Evolutionary conservation across 2,329 filamentous ascomycete genomes (phyloP).

Genomic region (Claviceps humidiphila): DNA sequence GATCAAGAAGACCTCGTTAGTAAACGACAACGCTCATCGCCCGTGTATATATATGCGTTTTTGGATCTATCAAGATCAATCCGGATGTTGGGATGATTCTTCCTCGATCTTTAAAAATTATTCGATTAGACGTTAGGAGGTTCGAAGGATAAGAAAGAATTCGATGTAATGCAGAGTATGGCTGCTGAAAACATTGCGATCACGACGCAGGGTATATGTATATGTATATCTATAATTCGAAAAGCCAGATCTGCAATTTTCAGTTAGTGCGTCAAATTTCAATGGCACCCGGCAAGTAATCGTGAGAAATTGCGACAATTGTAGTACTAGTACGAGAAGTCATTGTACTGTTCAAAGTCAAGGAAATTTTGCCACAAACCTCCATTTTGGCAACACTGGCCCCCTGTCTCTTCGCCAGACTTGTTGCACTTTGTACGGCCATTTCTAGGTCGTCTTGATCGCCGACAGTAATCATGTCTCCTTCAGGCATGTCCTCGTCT

Average conservation of each 20-base stretch:
- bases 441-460: constrained; percentile 95
- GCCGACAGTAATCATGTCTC: constrained; percentile 93
- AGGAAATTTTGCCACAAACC: constrained; percentile 39
- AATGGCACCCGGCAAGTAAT: neutral
- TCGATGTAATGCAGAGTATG: neutral
- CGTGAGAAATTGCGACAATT: neutral
- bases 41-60: neutral
- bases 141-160: neutral
- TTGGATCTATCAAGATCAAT: neutral
- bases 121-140: constrained; percentile 8
- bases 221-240: constrained; percentile 22
- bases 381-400: constrained; percentile 88
- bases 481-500: constrained; percentile 62
- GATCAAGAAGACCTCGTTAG: neutral
- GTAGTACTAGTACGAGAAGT: neutral
- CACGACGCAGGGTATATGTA: constrained; percentile 9
- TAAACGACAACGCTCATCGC: neutral
- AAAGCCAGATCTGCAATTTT: constrained; percentile 33
- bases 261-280: constrained; percentile 12
- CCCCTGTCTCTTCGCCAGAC: constrained; percentile 56
- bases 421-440: constrained; percentile 58
- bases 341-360: neutral
- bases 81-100: neutral
- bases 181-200: neutral
- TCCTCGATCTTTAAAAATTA: constrained; percentile 4